Evolutionary conservation across 208 protist genomes (phyloP), one percentile per base, ranked within the genome.

Genomic region (Trypanosoma lewisi): DNA sequence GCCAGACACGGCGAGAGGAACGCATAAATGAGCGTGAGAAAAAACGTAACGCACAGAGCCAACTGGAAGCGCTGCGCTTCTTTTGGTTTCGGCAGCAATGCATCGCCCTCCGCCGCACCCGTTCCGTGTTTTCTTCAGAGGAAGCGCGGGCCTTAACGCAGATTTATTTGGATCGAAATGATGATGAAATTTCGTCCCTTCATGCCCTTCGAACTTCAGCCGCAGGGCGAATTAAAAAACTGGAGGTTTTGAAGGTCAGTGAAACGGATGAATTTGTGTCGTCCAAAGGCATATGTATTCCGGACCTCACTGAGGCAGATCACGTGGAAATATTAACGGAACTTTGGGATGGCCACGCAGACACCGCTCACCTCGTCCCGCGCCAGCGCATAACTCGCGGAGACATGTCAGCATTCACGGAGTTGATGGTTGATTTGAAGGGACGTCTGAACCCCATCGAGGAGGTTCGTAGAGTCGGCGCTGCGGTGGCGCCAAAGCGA

Each of bases 81-180:
- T 79, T 77, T 27, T 94, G 88, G 85, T 91, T 94, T 50, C 79
- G 84, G 14, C 78, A 87, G 61, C 84, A 90, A 71, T 87, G 80
- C 54, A 42, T 78, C 5, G 67, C 80, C 7, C 77, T 91, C 7
- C 75, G 75, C 30, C 72, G 71, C 53, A 63, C 67, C 27, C 41
- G 19, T 17, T 21, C 53, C 27, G 60, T 75, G 9, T 68, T 88
- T 37, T 63, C 80, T 23, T 49, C 50, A 12, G 82, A 85, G 37
- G 73, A 73, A 36, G 52, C 78, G 27, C 45, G 54, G 57, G 45
- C 67, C 16, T 76, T 94, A 19, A 70, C 73, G 48, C 63, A 73
- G 63, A 53, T 89, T 23, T 90, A 89, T 61, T 64, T 91, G 37
- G 67, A 78, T 37, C 80, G 88, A 19, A 83, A 91, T 66, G 75